Evolutionary conservation across 2,329 filamentous ascomycete species (phyloP).

Genomic region (Cyphellophora europaea): DNA sequence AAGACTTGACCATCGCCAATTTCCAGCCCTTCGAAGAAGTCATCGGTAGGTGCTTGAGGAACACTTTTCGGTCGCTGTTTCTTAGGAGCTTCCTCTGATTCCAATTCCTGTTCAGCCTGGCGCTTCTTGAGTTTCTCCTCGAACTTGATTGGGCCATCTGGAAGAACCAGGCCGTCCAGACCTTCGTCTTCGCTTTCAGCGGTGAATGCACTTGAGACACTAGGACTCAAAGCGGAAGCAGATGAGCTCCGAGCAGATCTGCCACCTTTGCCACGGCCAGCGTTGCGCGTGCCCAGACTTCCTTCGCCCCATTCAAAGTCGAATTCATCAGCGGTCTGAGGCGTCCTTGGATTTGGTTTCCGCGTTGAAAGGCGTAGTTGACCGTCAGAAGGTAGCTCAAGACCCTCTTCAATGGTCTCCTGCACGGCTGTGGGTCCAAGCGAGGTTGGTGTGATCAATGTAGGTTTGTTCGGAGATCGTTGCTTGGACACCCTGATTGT

Average conservation of each 20-base stretch:
- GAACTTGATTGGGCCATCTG: conserved; percentile 74
- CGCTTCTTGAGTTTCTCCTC: conserved; percentile 66
- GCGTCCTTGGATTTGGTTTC: conserved; percentile 54
- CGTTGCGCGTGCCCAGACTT: conserved; percentile 82
- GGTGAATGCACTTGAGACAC: conserved; percentile 82
- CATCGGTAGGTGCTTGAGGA: conserved; percentile 44
- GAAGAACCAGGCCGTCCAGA: conserved; percentile 79
- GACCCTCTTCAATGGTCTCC: conserved; percentile 63
- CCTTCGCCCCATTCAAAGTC: conserved; percentile 83
- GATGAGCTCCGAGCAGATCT: conserved; percentile 77
- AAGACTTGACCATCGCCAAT: conserved; percentile 77
- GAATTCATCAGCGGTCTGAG: conserved; percentile 62
- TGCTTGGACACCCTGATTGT: conserved; percentile 62
- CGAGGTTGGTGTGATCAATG: conserved; percentile 43
- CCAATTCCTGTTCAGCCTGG: conserved; percentile 39
- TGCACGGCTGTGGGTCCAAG: conserved; percentile 27
- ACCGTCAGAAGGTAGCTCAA: conserved; percentile 61
- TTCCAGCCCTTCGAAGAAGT: conserved; percentile 80
- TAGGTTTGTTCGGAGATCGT: conserved; percentile 41
- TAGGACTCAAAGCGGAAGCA: conserved; percentile 82
- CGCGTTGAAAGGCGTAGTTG: conserved; percentile 52
- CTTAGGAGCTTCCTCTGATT: conserved; percentile 27
- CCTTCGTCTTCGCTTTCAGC: conserved; percentile 90
- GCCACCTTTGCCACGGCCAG: conserved; percentile 69
- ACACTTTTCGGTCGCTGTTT: conserved; percentile 19